Evolutionary conservation across 192 early-diverging fungal genomes (phyloP).

Genomic region (Coemansia sp.): DNA sequence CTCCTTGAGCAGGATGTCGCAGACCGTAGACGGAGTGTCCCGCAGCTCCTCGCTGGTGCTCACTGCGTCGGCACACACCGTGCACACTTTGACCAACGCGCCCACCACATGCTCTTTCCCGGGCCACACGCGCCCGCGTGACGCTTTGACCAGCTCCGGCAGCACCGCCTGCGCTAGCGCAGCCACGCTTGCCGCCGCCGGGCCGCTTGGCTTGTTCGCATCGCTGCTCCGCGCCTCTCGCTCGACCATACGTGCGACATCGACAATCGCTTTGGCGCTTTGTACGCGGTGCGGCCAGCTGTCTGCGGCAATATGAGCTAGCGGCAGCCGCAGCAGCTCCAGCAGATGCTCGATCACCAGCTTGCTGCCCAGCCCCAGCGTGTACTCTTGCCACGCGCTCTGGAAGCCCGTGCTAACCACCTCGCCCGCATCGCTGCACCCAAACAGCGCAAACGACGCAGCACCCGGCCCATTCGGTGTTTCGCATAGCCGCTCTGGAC

Average conservation of each 20-base stretch:
- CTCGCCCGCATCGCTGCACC: slow-evolving; percentile 21
- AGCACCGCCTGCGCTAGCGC: slow-evolving; percentile 15
- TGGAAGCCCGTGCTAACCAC: slow-evolving; percentile 15
- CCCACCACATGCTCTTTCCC: slow-evolving; percentile 42
- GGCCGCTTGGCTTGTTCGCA: background rate
- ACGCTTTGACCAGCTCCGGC: slow-evolving; percentile 17
- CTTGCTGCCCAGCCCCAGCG: slow-evolving; percentile 16
- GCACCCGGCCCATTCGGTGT: slow-evolving; percentile 10
- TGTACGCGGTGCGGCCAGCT: slow-evolving; percentile 37
- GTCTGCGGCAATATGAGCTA: slow-evolving; percentile 16
- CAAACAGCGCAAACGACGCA: slow-evolving; percentile 26
- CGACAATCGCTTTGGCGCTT: slow-evolving; percentile 27
- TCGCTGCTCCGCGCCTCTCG: slow-evolving; percentile 5
- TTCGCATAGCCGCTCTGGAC: slow-evolving; percentile 26
- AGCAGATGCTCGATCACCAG: slow-evolving; percentile 7
- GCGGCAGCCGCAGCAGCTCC: slow-evolving; percentile 22
- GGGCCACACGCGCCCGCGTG: slow-evolving; percentile 35
- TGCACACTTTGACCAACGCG: slow-evolving; percentile 27
- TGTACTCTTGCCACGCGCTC: slow-evolving; percentile 39
- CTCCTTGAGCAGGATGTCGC: slow-evolving; percentile 26
- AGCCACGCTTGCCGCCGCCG: background rate
- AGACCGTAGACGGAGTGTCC: slow-evolving; percentile 2
- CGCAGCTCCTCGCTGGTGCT: background rate
- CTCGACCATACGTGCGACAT: slow-evolving; percentile 24
- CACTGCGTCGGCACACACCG: background rate